A percentile compares a stretch with the other conserved stretches of the same genome.
Conservation (phyloP, 805 yeast genomes). For the Saturnispora zaruensis region DNA sequence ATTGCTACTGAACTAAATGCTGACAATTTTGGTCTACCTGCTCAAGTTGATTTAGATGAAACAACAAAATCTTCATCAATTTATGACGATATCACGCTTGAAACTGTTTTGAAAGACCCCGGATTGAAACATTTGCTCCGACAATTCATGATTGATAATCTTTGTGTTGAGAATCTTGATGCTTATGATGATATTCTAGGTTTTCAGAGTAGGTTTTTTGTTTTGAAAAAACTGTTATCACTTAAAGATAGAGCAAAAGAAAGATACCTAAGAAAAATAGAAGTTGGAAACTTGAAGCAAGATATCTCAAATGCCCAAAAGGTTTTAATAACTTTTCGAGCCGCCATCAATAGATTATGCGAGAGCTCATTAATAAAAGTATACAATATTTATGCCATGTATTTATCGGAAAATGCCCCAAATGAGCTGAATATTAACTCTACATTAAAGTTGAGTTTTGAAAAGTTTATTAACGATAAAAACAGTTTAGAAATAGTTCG, state of each 20-base stretch:
- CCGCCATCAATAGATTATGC: conserved; percentile 36
- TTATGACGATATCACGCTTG: neutral
- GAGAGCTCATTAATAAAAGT: conserved; percentile 53
- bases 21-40: neutral
- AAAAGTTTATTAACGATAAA: conserved; percentile 4
- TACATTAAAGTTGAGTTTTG: conserved; percentile 14
- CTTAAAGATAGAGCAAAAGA: conserved; percentile 21
- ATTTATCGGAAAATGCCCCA: conserved; percentile 58
- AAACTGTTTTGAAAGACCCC: conserved; percentile 45
- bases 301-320: conserved; percentile 12
- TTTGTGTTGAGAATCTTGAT: conserved; percentile 70
- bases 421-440: conserved; percentile 60
- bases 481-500: neutral
- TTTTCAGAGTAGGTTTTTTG: conserved; percentile 39
- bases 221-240: conserved; percentile 34
- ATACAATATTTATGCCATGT: conserved; percentile 57
- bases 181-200: conserved; percentile 54
- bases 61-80: neutral
- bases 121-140: conserved; percentile 64
- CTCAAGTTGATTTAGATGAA: neutral
- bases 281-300: conserved; percentile 2
- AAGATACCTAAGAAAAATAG: conserved; percentile 6
- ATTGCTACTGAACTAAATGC: neutral
- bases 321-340: conserved; percentile 26
- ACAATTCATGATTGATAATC: conserved; percentile 52